These are phyloP conservation scores for Coprinopsis cinerea DNA, from an alignment of 768 basidiomycete species.

Conservation along the genomic window DNA sequence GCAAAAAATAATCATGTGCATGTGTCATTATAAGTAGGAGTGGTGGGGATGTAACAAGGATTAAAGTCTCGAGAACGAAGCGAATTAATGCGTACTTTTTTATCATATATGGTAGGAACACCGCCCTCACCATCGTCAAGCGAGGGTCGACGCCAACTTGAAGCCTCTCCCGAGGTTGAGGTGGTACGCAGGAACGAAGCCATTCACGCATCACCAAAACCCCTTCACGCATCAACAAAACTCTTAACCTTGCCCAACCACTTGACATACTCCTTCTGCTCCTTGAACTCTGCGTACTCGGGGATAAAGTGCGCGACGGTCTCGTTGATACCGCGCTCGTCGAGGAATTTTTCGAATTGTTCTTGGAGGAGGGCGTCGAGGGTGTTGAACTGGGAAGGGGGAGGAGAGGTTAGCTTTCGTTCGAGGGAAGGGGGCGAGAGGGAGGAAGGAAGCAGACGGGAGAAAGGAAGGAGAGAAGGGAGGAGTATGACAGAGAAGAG, in stretches of 20 bases:
- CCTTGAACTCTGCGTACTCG: conserved; percentile 84
- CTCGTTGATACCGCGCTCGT: conserved; percentile 87
- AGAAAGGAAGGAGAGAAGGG: conserved; percentile 1
- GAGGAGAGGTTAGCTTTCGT: background rate
- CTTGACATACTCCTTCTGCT: conserved; percentile 91
- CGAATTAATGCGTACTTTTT: too few species aligned
- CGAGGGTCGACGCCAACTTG: too few species aligned
- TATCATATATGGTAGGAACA: too few species aligned
- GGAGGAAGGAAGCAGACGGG: background rate
- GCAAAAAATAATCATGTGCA: too few species aligned
- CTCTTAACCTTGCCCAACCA: conserved; percentile 82
- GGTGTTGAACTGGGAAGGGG: conserved; percentile 64
- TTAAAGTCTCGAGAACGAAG: too few species aligned
- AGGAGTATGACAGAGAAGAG: background rate
- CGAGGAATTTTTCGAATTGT: conserved; percentile 84
- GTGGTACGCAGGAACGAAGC: too few species aligned
- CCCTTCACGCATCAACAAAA: conserved; percentile 62
- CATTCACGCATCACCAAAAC: too few species aligned
- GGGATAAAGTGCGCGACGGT: conserved; percentile 80
- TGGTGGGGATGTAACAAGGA: too few species aligned
- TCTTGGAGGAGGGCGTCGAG: conserved; percentile 85
- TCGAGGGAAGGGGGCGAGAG: background rate
- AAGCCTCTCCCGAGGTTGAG: too few species aligned
- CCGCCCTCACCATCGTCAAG: too few species aligned
- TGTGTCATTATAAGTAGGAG: too few species aligned